Evolutionary conservation across 1,284 basidiomycete species (phyloP), one percentile per base, ranked within the genome.

Genomic region (Heliocybe sulcata): DNA sequence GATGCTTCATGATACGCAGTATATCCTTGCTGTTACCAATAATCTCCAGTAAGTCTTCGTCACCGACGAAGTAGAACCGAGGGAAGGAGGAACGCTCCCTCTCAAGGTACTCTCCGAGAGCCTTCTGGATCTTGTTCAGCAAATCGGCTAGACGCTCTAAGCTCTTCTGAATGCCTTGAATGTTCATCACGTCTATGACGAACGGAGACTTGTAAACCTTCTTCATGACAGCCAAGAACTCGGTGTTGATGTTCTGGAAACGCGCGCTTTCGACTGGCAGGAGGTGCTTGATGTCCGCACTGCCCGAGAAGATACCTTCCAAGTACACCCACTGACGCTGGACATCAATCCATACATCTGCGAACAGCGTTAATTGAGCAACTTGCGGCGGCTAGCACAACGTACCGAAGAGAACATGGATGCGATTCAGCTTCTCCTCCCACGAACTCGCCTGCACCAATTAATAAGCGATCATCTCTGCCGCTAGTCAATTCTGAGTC

Each of bases 21-120:
- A 98, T 96, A 66, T 99, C 97, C 72, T 98, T 99, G 79, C 93
- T 96, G 75, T 99, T 99, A 60, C 97, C 97, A 59, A 99, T 98
- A 65, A 99, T 99, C 71, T 99, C 97, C 58, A 99, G 81, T 60
- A 99, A 73, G 68, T 99, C 97, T 68, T 99, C 98, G 72, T 99
- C 97, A 65, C 97, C 97, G 55, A 99, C 95, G 69, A 99, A 99
- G 76, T 99, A 99, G 79, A 99, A 99, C 16, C 98, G 91, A 59
- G 97, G 98, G 83, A 99, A 99, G 0, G 94, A 92, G 25, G 94
- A 89, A 57, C 95, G 87, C 69, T 99, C 97, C 57, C 96, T 87
- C 67, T 99, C 97, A 25, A 99, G 82, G 66, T 99, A 99, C 77
- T 99, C 97, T 69, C 98, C 97, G 3, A 99, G 83, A 1, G 98